Evolutionary conservation across 2,329 filamentous ascomycete species (phyloP).

Genomic region (Fusarium goolgardi): DNA sequence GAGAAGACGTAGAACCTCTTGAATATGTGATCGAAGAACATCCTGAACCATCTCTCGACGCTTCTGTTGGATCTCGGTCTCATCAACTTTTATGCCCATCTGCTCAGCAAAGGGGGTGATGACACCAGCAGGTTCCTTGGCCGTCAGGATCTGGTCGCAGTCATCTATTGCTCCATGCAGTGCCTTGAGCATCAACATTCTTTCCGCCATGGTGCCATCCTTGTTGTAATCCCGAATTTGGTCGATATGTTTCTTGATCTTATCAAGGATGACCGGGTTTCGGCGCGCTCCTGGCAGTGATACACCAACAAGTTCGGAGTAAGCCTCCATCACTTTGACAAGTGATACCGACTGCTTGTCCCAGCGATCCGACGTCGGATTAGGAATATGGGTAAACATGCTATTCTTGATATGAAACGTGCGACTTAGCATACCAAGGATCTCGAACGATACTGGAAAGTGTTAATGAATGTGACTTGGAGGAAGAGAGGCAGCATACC

Average conservation of each 20-base stretch:
- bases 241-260: conserved; percentile 45
- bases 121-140: conserved; percentile 39
- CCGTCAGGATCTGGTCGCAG: conserved; percentile 59
- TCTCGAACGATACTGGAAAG: conserved; percentile 64
- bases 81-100: background rate
- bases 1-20: conserved; percentile 60
- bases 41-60: conserved; percentile 56
- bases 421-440: conserved; percentile 67
- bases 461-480: conserved; percentile 20
- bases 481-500: conserved; percentile 48
- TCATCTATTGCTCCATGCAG: conserved; percentile 57
- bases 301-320: conserved; percentile 47
- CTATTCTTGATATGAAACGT: conserved; percentile 62
- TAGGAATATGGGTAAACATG: conserved; percentile 66
- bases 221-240: conserved; percentile 42
- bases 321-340: conserved; percentile 56
- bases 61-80: conserved; percentile 39
- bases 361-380: conserved; percentile 67
- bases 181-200: conserved; percentile 52
- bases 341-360: conserved; percentile 62
- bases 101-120: conserved; percentile 23
- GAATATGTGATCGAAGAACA: conserved; percentile 62
- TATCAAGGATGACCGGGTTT: conserved; percentile 41
- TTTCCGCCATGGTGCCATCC: conserved; percentile 40
- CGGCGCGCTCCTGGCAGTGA: conserved; percentile 31